A percentile compares a stretch with the other conserved stretches of the same genome.
Evolutionary conservation across 2,329 filamentous ascomycete genomes (phyloP).

Genomic region (Endothia cerciana): DNA sequence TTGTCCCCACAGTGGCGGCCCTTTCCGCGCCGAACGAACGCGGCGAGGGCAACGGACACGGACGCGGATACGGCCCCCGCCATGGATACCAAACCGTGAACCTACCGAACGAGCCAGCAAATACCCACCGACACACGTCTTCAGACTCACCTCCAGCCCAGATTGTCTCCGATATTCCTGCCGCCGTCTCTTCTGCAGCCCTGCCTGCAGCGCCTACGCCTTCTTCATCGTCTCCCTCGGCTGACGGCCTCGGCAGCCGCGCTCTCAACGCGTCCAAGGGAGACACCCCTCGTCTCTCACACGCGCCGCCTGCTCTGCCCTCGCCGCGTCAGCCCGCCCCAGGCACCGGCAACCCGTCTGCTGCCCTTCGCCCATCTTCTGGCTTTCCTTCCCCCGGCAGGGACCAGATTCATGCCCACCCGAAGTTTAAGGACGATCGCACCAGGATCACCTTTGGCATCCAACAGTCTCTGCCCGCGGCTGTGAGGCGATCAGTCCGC

Average conservation of each 20-base stretch:
- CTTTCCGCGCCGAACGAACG: background rate
- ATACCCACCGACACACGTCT: background rate
- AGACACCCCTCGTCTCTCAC: background rate
- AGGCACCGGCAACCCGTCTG: background rate
- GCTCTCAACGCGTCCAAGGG: background rate
- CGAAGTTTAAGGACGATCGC: slow-evolving; percentile 46
- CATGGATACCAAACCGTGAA: background rate
- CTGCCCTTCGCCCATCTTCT: background rate
- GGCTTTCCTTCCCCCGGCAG: slow-evolving; percentile 43
- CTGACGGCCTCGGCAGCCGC: background rate
- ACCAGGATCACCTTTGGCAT: slow-evolving; percentile 45
- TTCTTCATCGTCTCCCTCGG: background rate
- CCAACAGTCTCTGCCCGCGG: slow-evolving; percentile 45
- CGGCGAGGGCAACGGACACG: background rate
- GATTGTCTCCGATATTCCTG: slow-evolving; percentile 21
- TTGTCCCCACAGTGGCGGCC: background rate
- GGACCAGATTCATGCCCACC: slow-evolving; percentile 36
- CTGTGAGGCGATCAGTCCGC: slow-evolving; percentile 53
- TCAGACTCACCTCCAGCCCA: background rate
- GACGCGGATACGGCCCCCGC: background rate
- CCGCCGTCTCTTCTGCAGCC: background rate
- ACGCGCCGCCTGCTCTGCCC: background rate
- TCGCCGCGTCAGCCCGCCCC: slow-evolving; percentile 6
- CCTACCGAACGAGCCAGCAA: background rate
- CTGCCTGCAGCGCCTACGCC: background rate